phyloP scores from a whole-genome alignment of 176 grass and related monocot genomes.

The Cenchrus americanus region DNA sequence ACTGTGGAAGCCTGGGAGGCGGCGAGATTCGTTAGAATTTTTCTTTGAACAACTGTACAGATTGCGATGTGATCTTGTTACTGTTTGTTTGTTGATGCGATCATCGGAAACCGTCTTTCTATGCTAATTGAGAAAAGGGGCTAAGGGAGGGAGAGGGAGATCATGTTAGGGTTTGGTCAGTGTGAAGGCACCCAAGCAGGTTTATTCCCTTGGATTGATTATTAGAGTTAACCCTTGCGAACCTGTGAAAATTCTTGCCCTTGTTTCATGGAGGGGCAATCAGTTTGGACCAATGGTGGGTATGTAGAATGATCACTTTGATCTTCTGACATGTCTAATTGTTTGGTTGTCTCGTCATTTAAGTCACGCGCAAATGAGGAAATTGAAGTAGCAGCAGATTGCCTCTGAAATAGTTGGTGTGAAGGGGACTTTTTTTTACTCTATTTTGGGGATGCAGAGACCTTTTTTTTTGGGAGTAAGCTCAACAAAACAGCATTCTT shows the following conservation, averaged over 20 bases:
- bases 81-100: not conserved
- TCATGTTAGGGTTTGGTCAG: not conserved
- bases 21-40: not conserved
- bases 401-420: not conserved
- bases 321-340: conserved; percentile 5
- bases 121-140: not conserved
- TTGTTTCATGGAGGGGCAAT: not conserved
- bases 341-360: not conserved
- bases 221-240: not conserved
- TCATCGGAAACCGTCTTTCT: not conserved
- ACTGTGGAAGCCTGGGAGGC: not conserved
- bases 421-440: not conserved
- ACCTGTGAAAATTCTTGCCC: not conserved
- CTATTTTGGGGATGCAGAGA: no score
- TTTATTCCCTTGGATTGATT: not conserved
- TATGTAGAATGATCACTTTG: not conserved
- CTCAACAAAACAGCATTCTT: not conserved
- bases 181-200: not conserved
- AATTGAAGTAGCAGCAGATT: not conserved
- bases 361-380: not conserved
- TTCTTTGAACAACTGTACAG: not conserved
- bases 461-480: not conserved
- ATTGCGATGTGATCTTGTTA: not conserved
- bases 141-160: not conserved
- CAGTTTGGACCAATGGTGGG: not conserved